Conservation (phyloP, 179 eudicot species). For the Beta lomatogona region DNA sequence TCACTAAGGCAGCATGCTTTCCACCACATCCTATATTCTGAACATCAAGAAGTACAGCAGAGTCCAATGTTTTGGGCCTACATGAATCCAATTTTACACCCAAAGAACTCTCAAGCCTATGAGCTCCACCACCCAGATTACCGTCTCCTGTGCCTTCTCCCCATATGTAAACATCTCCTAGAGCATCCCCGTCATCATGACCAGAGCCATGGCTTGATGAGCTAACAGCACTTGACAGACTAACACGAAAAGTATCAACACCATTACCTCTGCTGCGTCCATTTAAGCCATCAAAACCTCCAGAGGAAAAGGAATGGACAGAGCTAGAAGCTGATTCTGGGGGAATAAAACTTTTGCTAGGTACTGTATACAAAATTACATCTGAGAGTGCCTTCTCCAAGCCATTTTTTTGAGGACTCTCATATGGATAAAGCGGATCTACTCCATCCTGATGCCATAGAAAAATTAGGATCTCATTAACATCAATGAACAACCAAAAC, state of each 20-base stretch:
- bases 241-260: slow-evolving; percentile 48
- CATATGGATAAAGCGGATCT: slow-evolving; percentile 63
- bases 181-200: slow-evolving; percentile 56
- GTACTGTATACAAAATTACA: slow-evolving; percentile 61
- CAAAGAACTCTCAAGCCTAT: slow-evolving; percentile 36
- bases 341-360: slow-evolving; percentile 66
- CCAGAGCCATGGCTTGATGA: slow-evolving; percentile 62
- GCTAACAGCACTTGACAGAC: slow-evolving; percentile 59
- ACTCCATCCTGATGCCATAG: slow-evolving; percentile 57
- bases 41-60: slow-evolving; percentile 62
- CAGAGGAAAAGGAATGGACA: slow-evolving; percentile 68
- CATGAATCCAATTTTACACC: slow-evolving; percentile 48
- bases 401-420: slow-evolving; percentile 75
- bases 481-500: slow-evolving; percentile 15
- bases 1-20: slow-evolving; percentile 69
- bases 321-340: slow-evolving; percentile 64
- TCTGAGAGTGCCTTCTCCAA: slow-evolving; percentile 69
- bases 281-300: slow-evolving; percentile 73
- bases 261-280: slow-evolving; percentile 58
- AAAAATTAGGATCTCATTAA: slow-evolving; percentile 10
- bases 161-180: slow-evolving; percentile 73
- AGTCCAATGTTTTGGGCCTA: slow-evolving; percentile 64
- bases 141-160: slow-evolving; percentile 68
- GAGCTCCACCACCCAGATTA: slow-evolving; percentile 47
- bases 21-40: slow-evolving; percentile 65